These are phyloP conservation scores for Phytophthora pluvialis DNA, from an alignment of 352 stramenopile species.

Conservation along the genomic window DNA sequence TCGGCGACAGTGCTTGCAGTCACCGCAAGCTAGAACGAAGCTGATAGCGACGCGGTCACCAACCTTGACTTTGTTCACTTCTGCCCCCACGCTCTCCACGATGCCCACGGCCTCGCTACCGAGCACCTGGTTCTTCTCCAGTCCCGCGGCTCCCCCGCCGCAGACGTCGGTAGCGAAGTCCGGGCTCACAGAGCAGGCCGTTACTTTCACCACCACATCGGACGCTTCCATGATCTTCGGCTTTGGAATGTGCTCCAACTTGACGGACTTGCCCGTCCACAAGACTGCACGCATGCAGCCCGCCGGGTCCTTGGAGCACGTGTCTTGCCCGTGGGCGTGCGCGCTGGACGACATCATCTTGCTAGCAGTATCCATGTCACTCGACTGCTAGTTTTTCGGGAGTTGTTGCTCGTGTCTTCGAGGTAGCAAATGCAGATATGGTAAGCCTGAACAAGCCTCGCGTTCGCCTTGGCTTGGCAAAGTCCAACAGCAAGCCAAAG, in stretches of 20 bases:
- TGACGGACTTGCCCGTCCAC: conserved; percentile 63
- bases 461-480: not conserved
- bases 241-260: conserved; percentile 59
- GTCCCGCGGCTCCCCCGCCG: conserved; percentile 34
- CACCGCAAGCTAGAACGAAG: conserved; percentile 72
- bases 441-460: not conserved
- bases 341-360: conserved; percentile 37
- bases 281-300: conserved; percentile 69
- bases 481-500: conserved; percentile 7
- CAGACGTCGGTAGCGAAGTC: conserved; percentile 59
- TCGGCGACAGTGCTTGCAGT: conserved; percentile 70
- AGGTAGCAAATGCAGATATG: conserved; percentile 39
- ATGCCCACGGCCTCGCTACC: conserved; percentile 76
- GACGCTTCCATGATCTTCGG: conserved; percentile 58
- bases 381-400: not conserved
- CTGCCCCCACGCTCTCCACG: conserved; percentile 55
- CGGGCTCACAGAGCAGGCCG: conserved; percentile 61
- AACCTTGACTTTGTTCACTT: conserved; percentile 57
- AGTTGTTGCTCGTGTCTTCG: conserved; percentile 13
- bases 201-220: conserved; percentile 73
- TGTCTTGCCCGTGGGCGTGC: conserved; percentile 29
- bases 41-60: conserved; percentile 80
- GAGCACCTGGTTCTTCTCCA: conserved; percentile 71
- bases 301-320: conserved; percentile 41
- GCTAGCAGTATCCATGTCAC: conserved; percentile 31